A percentile compares a stretch with the other conserved stretches of the same genome.
phyloP scores from a whole-genome alignment of 495 filamentous ascomycete species.

The Xylaria grammica region DNA sequence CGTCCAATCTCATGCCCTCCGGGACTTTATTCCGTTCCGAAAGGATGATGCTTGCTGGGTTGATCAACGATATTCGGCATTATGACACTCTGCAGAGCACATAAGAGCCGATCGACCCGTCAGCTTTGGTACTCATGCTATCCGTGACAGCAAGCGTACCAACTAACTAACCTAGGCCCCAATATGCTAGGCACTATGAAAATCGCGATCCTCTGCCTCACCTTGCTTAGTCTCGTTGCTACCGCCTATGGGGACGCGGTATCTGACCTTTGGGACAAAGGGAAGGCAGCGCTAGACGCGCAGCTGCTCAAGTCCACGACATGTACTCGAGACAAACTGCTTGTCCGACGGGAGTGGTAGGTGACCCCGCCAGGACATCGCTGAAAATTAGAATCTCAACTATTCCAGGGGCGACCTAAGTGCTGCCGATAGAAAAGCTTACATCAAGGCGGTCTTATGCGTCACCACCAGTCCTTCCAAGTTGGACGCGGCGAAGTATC shows the following conservation, averaged over 20 bases:
- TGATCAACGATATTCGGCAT: neutral
- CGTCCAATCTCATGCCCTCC: neutral
- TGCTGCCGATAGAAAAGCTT: slow-evolving; percentile 55
- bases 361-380: slow-evolving; percentile 13
- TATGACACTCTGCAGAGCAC: slow-evolving; percentile 6
- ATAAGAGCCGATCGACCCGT: slow-evolving; percentile 10
- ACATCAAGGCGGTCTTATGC: slow-evolving; percentile 69
- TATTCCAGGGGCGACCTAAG: slow-evolving; percentile 54
- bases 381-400: neutral
- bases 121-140: slow-evolving; percentile 10
- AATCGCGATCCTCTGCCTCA: slow-evolving; percentile 3
- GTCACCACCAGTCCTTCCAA: slow-evolving; percentile 59
- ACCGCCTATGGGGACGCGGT: slow-evolving; percentile 46
- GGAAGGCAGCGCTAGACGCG: slow-evolving; percentile 44
- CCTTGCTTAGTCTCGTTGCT: slow-evolving; percentile 26
- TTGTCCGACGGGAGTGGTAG: slow-evolving; percentile 53
- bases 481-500: slow-evolving; percentile 38
- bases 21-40: slow-evolving; percentile 19
- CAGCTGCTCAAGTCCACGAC: slow-evolving; percentile 49
- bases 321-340: slow-evolving; percentile 52
- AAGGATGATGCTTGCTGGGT: neutral
- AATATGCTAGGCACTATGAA: neutral
- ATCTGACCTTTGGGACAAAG: slow-evolving; percentile 47
- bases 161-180: neutral
- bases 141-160: neutral